These are phyloP conservation scores for Magnaporthiopsis poae DNA, from an alignment of 2,329 filamentous ascomycete species.

Conservation along the genomic window DNA sequence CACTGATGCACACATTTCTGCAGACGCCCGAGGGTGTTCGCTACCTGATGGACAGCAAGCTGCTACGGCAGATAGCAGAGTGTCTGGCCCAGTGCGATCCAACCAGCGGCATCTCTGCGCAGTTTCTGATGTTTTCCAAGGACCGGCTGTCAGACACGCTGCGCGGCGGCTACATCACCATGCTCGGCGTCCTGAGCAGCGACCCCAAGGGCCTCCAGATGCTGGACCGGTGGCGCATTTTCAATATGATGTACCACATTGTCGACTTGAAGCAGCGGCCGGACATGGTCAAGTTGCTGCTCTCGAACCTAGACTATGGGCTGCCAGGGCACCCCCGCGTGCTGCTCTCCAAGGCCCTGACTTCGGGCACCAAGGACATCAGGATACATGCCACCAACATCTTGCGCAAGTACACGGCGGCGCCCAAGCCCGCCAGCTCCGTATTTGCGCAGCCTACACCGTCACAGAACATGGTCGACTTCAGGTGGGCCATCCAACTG, in stretches of 20 bases:
- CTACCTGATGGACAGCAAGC: conserved; percentile 83
- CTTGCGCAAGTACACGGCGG: conserved; percentile 73
- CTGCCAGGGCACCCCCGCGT: conserved; percentile 82
- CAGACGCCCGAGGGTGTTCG: conserved; percentile 76
- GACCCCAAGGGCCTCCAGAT: conserved; percentile 77
- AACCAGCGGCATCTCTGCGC: conserved; percentile 65
- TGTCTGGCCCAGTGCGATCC: conserved; percentile 91
- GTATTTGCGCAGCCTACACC: conserved; percentile 11
- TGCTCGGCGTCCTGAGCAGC: conserved; percentile 77
- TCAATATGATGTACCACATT: conserved; percentile 99
- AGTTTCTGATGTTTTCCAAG: conserved; percentile 78
- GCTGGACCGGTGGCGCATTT: conserved; percentile 91
- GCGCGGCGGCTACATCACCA: conserved; percentile 85
- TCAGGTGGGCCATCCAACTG: conserved; percentile 90
- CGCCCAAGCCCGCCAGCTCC: conserved; percentile 28
- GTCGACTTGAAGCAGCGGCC: conserved; percentile 82
- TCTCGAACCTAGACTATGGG: conserved; percentile 87
- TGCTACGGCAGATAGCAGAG: conserved; percentile 86
- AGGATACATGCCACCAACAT: conserved; percentile 82
- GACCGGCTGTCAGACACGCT: conserved; percentile 78
- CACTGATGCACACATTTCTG: conserved; percentile 74
- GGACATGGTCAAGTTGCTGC: conserved; percentile 77
- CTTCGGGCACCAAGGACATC: conserved; percentile 81
- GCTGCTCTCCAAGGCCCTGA: conserved; percentile 85
- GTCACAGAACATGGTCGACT: conserved; percentile 47